A percentile compares a stretch with the other conserved stretches of the same genome.
These are phyloP conservation scores for Septoria petroselini DNA, from an alignment of 2,329 filamentous ascomycete genomes.

Conservation along the genomic window DNA sequence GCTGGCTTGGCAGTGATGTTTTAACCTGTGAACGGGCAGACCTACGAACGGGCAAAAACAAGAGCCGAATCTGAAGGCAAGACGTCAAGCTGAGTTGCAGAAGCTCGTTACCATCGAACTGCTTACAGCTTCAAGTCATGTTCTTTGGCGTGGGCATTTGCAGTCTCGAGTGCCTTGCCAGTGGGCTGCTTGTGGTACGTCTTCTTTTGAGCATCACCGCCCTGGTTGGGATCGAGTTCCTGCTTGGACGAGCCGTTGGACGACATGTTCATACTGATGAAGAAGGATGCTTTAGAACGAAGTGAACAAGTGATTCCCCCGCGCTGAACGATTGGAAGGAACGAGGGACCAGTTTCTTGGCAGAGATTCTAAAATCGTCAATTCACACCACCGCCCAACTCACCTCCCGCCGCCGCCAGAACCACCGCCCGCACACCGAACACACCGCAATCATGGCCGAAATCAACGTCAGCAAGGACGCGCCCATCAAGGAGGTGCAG, in stretches of 20 bases:
- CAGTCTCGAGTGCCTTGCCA: slow-evolving; percentile 66
- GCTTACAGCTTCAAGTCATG: slow-evolving; percentile 62
- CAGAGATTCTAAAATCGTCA: too few relatives aligned
- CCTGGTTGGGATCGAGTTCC: slow-evolving; percentile 46
- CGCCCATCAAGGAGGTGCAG: slow-evolving; percentile 68
- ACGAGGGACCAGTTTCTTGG: too few relatives aligned
- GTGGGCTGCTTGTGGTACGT: slow-evolving; percentile 69
- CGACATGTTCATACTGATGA: neutral
- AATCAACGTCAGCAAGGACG: slow-evolving; percentile 40
- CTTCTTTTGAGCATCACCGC: slow-evolving; percentile 56
- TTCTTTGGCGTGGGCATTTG: slow-evolving; percentile 66
- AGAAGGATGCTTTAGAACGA: neutral
- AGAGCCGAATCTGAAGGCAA: slow-evolving; percentile 58
- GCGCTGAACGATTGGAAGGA: neutral
- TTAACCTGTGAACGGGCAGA: too few relatives aligned
- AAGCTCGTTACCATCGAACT: neutral
- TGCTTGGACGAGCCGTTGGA: slow-evolving; percentile 17
- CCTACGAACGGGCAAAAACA: slow-evolving; percentile 80
- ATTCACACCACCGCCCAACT: neutral
- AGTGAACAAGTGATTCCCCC: neutral
- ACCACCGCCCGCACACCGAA: neutral
- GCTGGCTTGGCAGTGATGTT: too few relatives aligned
- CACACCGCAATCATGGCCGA: slow-evolving; percentile 31
- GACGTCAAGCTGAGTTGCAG: neutral
- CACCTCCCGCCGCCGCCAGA: neutral